Evolutionary conservation across 192 early-diverging fungal genomes (phyloP).

Genomic region (Backusella sp.): DNA sequence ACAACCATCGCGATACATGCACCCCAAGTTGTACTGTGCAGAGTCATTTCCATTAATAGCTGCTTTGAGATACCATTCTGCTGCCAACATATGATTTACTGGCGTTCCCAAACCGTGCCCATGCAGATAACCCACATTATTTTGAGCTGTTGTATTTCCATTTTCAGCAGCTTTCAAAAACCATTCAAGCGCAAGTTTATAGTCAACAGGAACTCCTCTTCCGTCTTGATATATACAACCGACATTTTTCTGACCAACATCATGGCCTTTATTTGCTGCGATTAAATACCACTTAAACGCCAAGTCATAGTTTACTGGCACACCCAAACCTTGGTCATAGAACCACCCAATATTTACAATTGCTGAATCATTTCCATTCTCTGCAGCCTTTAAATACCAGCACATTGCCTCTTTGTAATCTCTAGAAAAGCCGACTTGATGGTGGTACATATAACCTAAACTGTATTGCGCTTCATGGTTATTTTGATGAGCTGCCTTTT

Average conservation of each 20-base stretch:
- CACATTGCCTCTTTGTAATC: slow-evolving; percentile 50
- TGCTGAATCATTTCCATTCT: slow-evolving; percentile 51
- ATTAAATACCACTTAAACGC: background rate
- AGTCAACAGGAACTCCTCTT: slow-evolving; percentile 26
- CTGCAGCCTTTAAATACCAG: slow-evolving; percentile 55
- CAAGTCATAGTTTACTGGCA: slow-evolving; percentile 14
- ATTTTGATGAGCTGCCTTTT: slow-evolving; percentile 42
- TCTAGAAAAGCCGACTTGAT: slow-evolving; percentile 50
- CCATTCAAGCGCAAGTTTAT: slow-evolving; percentile 59
- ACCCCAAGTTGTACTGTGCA: slow-evolving; percentile 46
- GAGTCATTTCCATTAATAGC: slow-evolving; percentile 47
- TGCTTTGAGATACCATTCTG: background rate
- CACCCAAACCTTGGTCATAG: slow-evolving; percentile 77
- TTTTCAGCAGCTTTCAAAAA: slow-evolving; percentile 64
- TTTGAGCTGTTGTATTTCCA: slow-evolving; percentile 79
- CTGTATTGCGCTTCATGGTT: slow-evolving; percentile 55
- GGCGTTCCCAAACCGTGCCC: slow-evolving; percentile 66
- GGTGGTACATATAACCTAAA: slow-evolving; percentile 57
- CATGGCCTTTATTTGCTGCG: slow-evolving; percentile 50
- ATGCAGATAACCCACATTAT: slow-evolving; percentile 76
- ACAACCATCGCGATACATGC: background rate
- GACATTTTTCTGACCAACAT: slow-evolving; percentile 45
- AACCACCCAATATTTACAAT: slow-evolving; percentile 69
- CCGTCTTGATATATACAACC: background rate
- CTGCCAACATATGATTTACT: slow-evolving; percentile 39